A percentile compares a stretch with the other conserved stretches of the same genome.
phyloP scores from a whole-genome alignment of 345 rosid genomes.

The Laguncularia racemosa region DNA sequence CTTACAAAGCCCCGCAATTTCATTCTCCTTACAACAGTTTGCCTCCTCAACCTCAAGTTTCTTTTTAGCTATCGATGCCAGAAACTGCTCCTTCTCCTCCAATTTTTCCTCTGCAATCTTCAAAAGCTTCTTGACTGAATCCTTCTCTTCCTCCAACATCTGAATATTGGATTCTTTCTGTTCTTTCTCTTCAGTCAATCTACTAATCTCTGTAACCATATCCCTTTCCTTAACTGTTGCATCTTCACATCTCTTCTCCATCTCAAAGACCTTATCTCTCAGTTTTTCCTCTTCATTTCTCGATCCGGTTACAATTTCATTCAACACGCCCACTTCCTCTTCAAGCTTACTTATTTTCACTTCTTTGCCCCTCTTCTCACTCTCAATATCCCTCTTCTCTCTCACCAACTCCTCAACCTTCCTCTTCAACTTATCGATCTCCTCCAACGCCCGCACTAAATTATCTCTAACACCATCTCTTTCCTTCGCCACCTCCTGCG shows the following conservation, averaged over 20 bases:
- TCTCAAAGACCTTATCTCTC: conserved; percentile 17
- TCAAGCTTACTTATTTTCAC: conserved; percentile 30
- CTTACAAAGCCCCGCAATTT: conserved; percentile 27
- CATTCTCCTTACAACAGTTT: conserved; percentile 25
- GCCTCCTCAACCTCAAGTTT: conserved; percentile 38
- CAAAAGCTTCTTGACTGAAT: conserved; percentile 12
- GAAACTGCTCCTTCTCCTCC: conserved; percentile 24
- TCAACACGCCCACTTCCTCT: conserved; percentile 18
- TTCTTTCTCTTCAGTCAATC: conserved; percentile 26
- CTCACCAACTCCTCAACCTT: conserved; percentile 22
- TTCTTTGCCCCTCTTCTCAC: conserved; percentile 17
- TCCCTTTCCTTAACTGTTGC: conserved; percentile 29
- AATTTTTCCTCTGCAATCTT: conserved; percentile 13
- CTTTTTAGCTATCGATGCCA: conserved; percentile 28
- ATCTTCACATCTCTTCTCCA: conserved; percentile 41
- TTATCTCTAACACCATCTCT: conserved; percentile 26
- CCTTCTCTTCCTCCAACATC: conserved; percentile 23
- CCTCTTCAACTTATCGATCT: conserved; percentile 25
- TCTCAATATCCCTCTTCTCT: conserved; percentile 35
- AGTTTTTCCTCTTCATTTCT: conserved; percentile 31
- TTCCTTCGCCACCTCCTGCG: conserved; percentile 17
- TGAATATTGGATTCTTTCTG: conserved; percentile 27
- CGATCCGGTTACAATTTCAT: conserved; percentile 20
- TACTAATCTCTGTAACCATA: conserved; percentile 29
- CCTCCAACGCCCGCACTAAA: conserved; percentile 18